These are phyloP conservation scores for Acrocalymma vagum DNA, from an alignment of 2,329 filamentous ascomycete species.

Conservation along the genomic window DNA sequence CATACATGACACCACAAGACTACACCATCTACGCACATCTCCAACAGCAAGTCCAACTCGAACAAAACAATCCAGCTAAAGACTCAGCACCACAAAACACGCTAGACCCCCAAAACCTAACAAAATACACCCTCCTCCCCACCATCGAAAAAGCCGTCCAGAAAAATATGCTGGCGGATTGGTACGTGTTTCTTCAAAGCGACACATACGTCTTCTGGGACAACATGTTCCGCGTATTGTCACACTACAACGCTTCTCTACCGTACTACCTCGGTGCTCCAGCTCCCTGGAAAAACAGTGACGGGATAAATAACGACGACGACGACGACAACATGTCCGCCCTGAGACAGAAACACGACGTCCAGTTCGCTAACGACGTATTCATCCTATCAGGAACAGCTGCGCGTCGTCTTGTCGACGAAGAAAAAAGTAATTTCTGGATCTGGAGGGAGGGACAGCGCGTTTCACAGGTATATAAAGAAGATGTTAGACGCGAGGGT, in stretches of 20 bases:
- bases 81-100: too few species aligned
- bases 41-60: conserved; percentile 30
- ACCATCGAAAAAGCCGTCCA: conserved; percentile 52
- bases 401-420: conserved; percentile 56
- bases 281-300: conserved; percentile 13
- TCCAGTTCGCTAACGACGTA: conserved; percentile 46
- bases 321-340: conserved; percentile 49
- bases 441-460: conserved; percentile 15
- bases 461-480: conserved; percentile 16
- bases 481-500: conserved; percentile 46
- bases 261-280: conserved; percentile 44
- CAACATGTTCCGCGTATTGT: conserved; percentile 41
- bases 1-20: conserved; percentile 40
- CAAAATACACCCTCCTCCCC: conserved; percentile 66
- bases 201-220: conserved; percentile 33
- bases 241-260: conserved; percentile 32
- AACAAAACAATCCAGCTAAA: too few species aligned
- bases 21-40: conserved; percentile 49
- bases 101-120: conserved; percentile 59
- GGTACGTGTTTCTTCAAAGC: conserved; percentile 31
- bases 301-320: conserved; percentile 30
- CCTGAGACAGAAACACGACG: too few species aligned
- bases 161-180: conserved; percentile 18
- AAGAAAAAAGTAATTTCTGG: conserved; percentile 22
- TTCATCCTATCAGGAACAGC: conserved; percentile 53